These are phyloP conservation scores for Suzukiozyma palmioleophila DNA, from an alignment of 1,139 yeast genomes.

Conservation along the genomic window DNA sequence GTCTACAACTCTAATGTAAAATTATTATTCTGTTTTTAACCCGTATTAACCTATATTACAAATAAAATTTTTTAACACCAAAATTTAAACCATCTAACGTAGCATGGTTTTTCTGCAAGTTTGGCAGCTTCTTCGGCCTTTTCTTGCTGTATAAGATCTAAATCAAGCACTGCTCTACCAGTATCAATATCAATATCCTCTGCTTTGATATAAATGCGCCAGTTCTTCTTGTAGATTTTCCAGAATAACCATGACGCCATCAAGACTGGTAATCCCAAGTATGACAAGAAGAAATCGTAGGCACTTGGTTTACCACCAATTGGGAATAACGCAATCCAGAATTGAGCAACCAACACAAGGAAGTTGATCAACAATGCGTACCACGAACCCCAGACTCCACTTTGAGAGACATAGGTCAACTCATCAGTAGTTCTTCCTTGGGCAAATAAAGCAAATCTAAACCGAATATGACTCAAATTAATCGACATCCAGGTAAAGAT, in stretches of 20 bases:
- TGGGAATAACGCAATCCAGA: conserved; percentile 43
- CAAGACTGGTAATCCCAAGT: conserved; percentile 35
- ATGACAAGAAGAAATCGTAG: conserved; percentile 29
- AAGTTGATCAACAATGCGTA: conserved; percentile 24
- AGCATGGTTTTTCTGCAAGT: conserved; percentile 27
- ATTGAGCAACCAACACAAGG: conserved; percentile 35
- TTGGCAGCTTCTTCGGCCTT: conserved; percentile 36
- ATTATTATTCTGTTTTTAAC: neutral
- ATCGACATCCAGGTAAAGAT: conserved; percentile 36
- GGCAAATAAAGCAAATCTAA: conserved; percentile 28
- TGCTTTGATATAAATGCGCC: conserved; percentile 28
- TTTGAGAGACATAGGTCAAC: conserved; percentile 27
- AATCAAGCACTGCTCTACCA: conserved; percentile 39
- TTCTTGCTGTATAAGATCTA: conserved; percentile 38
- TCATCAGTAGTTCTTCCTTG: conserved; percentile 27
- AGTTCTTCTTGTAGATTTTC: conserved; percentile 32
- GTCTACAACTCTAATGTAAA: neutral
- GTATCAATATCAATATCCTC: conserved; percentile 38
- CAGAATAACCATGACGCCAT: conserved; percentile 34
- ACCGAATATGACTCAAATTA: conserved; percentile 30
- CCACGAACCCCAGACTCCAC: conserved; percentile 31
- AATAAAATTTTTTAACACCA: conserved; percentile 22
- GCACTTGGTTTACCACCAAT: conserved; percentile 31
- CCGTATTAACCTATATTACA: neutral
- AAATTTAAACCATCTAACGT: conserved; percentile 22